A percentile compares a stretch with the other conserved stretches of the same genome.
Evolutionary conservation across 495 filamentous ascomycete genomes (phyloP).

Genomic region (Hypomontagnella submonticulosa): DNA sequence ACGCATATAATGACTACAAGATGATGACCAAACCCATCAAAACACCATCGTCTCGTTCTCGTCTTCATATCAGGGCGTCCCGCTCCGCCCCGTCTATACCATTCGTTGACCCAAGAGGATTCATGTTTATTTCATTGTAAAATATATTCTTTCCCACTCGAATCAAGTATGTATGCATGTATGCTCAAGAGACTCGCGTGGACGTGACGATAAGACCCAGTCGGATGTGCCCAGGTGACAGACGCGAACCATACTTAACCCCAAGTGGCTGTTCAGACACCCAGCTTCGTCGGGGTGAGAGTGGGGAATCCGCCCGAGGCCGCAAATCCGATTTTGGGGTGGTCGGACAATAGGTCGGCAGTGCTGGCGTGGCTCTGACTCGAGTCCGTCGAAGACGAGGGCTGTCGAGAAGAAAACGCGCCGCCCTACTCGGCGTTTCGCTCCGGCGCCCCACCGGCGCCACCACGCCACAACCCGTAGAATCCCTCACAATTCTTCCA

Average conservation of each 20-base stretch:
- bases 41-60: slow-evolving; percentile 4
- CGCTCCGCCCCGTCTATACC: neutral
- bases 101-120: too few relatives aligned
- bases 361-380: slow-evolving; percentile 11
- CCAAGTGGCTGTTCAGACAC: neutral
- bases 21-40: slow-evolving; percentile 9
- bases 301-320: slow-evolving; percentile 2
- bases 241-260: too few relatives aligned
- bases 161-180: neutral
- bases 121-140: too few relatives aligned
- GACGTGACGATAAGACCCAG: neutral
- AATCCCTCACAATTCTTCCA: slow-evolving; percentile 70
- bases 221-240: too few relatives aligned
- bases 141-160: too few relatives aligned
- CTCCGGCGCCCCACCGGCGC: slow-evolving; percentile 35
- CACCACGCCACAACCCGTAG: slow-evolving; percentile 64
- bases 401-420: slow-evolving; percentile 8
- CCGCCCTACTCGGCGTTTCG: slow-evolving; percentile 42
- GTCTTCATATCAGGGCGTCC: slow-evolving; percentile 15
- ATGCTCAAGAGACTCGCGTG: neutral
- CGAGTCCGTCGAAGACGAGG: slow-evolving; percentile 9
- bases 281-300: neutral
- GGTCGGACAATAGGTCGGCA: slow-evolving; percentile 9
- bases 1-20: slow-evolving; percentile 10
- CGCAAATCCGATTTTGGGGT: slow-evolving; percentile 2